A percentile compares a stretch with the other conserved stretches of the same genome.
These are phyloP conservation scores for Cotoneaster glaucophyllus DNA, from an alignment of 306 rosid genomes.

Conservation along the genomic window DNA sequence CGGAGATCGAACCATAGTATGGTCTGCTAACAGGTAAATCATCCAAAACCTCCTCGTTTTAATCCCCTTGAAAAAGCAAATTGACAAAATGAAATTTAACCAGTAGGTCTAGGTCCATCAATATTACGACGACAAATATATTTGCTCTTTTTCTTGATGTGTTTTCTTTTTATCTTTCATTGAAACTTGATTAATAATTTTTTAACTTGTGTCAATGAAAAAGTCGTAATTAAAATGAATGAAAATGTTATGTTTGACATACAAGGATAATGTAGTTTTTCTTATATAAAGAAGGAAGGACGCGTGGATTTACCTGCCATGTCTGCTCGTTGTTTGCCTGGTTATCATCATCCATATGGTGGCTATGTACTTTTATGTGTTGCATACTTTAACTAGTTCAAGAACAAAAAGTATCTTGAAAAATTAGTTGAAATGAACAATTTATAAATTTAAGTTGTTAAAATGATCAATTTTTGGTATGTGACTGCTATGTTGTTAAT, in stretches of 20 bases:
- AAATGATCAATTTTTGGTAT: too few species aligned
- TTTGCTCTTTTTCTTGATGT: not conserved
- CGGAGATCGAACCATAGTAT: conserved; percentile 57
- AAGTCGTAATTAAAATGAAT: not conserved
- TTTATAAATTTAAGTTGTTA: too few species aligned
- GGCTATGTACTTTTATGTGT: not conserved
- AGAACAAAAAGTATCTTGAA: not conserved
- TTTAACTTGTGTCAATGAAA: not conserved
- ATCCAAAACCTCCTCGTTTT: not conserved
- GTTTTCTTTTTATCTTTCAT: not conserved
- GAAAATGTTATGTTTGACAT: not conserved
- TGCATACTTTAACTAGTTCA: not conserved
- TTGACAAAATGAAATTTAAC: not conserved
- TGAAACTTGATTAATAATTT: not conserved
- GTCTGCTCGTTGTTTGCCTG: too few species aligned
- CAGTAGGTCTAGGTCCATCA: too few species aligned
- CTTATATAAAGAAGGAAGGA: too few species aligned
- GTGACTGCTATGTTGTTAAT: too few species aligned
- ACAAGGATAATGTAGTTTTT: not conserved
- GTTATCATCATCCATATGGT: too few species aligned
- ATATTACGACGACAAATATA: too few species aligned
- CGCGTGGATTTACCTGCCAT: too few species aligned
- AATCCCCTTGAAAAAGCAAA: not conserved
- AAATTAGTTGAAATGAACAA: not conserved
- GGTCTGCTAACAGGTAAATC: conserved; percentile 71